A percentile compares a stretch with the other conserved stretches of the same genome.
These are phyloP conservation scores for Geosmithia flava DNA, from an alignment of 2,329 filamentous ascomycete species.

Conservation along the genomic window DNA sequence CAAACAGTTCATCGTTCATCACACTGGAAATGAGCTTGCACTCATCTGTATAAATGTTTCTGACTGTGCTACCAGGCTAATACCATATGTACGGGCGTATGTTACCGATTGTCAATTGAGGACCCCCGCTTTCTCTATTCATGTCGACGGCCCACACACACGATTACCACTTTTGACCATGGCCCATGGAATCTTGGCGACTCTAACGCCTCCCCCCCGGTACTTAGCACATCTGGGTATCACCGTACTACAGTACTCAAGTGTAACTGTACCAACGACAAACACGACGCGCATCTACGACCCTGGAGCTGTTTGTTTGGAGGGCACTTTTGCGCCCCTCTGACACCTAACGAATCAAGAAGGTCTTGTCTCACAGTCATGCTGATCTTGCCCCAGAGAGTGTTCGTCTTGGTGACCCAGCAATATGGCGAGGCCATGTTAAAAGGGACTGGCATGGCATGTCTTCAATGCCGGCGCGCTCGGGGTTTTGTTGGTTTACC, in stretches of 20 bases:
- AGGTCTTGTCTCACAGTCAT: not conserved
- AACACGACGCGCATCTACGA: not conserved
- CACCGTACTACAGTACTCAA: too few relatives aligned
- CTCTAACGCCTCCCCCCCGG: too few relatives aligned
- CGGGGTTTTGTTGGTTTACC: not conserved
- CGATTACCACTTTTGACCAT: too few relatives aligned
- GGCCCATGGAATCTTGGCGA: too few relatives aligned
- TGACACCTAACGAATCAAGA: constrained; percentile 1
- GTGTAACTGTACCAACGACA: not conserved
- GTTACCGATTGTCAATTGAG: too few relatives aligned
- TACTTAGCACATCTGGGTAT: not conserved
- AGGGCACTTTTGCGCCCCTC: not conserved
- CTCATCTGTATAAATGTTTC: too few relatives aligned
- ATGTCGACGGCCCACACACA: too few relatives aligned
- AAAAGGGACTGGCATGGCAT: not conserved
- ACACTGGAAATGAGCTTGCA: too few relatives aligned
- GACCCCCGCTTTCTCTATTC: too few relatives aligned
- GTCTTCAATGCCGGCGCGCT: not conserved
- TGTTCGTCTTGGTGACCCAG: not conserved
- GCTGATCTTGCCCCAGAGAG: not conserved
- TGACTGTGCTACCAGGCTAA: too few relatives aligned
- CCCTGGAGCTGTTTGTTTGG: not conserved
- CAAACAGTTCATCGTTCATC: too few relatives aligned
- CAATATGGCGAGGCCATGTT: not conserved
- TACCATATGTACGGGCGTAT: too few relatives aligned